Evolutionary conservation across 164 flowering plant species (phyloP).

Genomic region (Aristolochia californica): DNA sequence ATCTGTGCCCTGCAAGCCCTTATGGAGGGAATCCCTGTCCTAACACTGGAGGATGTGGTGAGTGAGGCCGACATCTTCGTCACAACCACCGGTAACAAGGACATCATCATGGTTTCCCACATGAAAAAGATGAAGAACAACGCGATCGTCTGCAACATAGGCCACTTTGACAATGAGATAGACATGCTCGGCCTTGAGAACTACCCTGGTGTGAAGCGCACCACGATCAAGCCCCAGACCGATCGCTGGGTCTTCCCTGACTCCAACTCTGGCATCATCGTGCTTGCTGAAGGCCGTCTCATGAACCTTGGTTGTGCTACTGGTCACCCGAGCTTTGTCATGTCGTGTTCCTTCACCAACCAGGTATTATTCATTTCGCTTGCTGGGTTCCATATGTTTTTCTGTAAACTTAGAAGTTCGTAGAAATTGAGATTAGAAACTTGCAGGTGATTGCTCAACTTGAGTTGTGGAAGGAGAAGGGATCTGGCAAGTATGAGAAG

Average conservation of each 20-base stretch:
- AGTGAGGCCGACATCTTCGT: constrained; percentile 22
- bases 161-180: constrained; percentile 27
- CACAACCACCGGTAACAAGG: constrained; percentile 27
- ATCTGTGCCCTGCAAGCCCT: constrained; percentile 31
- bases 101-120: constrained; percentile 25
- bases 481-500: constrained; percentile 17
- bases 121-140: constrained; percentile 36
- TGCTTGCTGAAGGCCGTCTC: constrained; percentile 19
- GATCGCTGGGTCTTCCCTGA: constrained; percentile 23
- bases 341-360: constrained; percentile 25
- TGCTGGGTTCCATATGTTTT: too few relatives aligned
- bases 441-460: constrained; percentile 20
- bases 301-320: constrained; percentile 25
- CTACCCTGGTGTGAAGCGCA: constrained; percentile 19
- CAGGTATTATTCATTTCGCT: constrained; percentile 13
- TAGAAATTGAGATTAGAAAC: too few relatives aligned
- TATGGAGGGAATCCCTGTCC: constrained; percentile 25
- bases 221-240: constrained; percentile 20
- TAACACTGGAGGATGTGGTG: constrained; percentile 22
- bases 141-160: constrained; percentile 32
- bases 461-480: constrained; percentile 22
- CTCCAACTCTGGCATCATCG: constrained; percentile 14
- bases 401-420: too few relatives aligned
- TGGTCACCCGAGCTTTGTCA: constrained; percentile 24
- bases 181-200: constrained; percentile 16